Conservation (phyloP, 371 early-diverging fungal species). For the Gilbertella persicaria region DNA sequence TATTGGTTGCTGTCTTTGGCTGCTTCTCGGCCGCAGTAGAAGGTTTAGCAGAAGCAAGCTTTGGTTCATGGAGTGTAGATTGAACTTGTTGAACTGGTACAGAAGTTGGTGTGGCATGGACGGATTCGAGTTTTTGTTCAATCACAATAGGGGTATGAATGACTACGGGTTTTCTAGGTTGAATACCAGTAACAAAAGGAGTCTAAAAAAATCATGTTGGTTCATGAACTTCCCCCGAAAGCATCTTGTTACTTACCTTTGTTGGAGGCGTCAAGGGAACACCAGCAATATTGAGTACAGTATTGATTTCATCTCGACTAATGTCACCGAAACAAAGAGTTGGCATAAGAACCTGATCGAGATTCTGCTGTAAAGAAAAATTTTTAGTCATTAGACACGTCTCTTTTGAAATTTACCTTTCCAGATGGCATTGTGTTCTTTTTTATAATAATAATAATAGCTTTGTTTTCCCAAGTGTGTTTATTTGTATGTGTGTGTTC, state of each 20-base stretch:
- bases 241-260: conserved; percentile 35
- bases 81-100: neutral
- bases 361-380: conserved; percentile 10
- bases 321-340: conserved; percentile 58
- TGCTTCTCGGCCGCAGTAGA: too few relatives aligned
- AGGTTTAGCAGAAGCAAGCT: neutral
- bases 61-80: neutral
- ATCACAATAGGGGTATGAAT: conserved; percentile 6
- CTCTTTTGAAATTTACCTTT: conserved; percentile 15
- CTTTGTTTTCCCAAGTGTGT: too few relatives aligned
- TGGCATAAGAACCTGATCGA: conserved; percentile 24
- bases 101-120: neutral
- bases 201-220: conserved; percentile 23
- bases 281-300: conserved; percentile 52
- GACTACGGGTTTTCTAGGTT: conserved; percentile 12
- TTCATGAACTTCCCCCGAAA: too few relatives aligned
- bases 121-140: conserved; percentile 1
- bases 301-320: conserved; percentile 61
- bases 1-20: conserved; percentile 11
- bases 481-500: neutral
- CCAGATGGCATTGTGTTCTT: conserved; percentile 21
- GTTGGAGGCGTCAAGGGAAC: conserved; percentile 41
- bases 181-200: conserved; percentile 46
- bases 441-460: too few relatives aligned
- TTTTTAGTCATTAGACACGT: neutral